phyloP scores from a whole-genome alignment of 208 protist species.

The Herpetomonas tarakana region DNA sequence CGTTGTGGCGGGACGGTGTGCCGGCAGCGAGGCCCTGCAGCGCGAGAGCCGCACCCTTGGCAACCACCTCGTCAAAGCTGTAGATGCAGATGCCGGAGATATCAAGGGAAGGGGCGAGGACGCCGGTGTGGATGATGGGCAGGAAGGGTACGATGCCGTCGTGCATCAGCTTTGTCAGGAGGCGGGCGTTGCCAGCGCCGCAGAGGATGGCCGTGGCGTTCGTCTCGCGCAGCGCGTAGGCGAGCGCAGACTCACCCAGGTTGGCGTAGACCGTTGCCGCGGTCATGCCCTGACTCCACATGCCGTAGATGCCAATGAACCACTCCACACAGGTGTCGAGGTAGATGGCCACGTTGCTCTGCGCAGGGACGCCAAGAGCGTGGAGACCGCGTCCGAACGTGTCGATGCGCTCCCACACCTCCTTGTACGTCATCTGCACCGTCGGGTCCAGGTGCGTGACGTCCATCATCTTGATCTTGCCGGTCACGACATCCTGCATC shows the following conservation, averaged over 20 bases:
- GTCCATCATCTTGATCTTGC: slow-evolving; percentile 15
- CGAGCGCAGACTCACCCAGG: neutral
- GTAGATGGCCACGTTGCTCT: slow-evolving; percentile 29
- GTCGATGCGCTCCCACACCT: slow-evolving; percentile 24
- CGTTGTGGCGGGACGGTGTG: neutral
- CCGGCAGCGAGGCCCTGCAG: neutral
- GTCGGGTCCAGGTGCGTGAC: slow-evolving; percentile 27
- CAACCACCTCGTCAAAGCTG: neutral
- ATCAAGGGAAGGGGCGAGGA: neutral
- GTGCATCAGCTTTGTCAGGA: neutral
- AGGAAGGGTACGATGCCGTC: neutral
- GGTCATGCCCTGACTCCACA: slow-evolving; percentile 31
- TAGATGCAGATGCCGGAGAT: neutral
- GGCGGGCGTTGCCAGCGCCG: neutral
- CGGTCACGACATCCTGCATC: slow-evolving; percentile 10
- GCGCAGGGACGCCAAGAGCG: slow-evolving; percentile 16
- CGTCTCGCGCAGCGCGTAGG: neutral
- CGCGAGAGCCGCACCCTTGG: too few species aligned
- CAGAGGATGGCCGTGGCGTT: neutral
- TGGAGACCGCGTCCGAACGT: slow-evolving; percentile 25
- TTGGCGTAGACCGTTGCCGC: slow-evolving; percentile 4
- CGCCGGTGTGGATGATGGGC: neutral
- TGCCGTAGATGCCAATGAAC: slow-evolving; percentile 34
- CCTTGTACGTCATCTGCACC: slow-evolving; percentile 14
- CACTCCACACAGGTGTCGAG: slow-evolving; percentile 43